Percentiles rank a stretch among this genome's conserved stretches.
These are phyloP conservation scores for Epichloe uncinata DNA, from an alignment of 2,329 filamentous ascomycete genomes.

Conservation along the genomic window DNA sequence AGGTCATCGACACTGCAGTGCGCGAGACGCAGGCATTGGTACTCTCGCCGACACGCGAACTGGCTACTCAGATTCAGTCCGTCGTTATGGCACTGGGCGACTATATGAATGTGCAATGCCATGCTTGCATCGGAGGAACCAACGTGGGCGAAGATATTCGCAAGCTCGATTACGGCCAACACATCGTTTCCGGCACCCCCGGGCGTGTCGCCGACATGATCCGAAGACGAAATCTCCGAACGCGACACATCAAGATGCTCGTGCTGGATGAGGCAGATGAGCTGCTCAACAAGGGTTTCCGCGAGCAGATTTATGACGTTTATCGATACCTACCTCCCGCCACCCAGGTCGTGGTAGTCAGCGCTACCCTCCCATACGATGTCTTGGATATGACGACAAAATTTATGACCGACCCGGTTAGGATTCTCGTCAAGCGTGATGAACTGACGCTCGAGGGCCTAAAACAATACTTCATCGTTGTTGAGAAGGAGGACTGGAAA, in stretches of 20 bases:
- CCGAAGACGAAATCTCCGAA: constrained; percentile 41
- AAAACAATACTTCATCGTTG: constrained; percentile 98
- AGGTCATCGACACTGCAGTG: constrained; percentile 87
- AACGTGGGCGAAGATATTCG: constrained; percentile 97
- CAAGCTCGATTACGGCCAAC: constrained; percentile 93
- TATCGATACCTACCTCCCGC: constrained; percentile 93
- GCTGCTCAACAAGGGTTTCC: constrained; percentile 80
- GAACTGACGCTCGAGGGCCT: constrained; percentile 94
- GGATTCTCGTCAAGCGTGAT: constrained; percentile 96
- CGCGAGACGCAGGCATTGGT: constrained; percentile 91
- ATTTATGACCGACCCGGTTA: constrained; percentile 97
- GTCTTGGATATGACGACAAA: constrained; percentile 99
- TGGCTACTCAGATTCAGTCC: constrained; percentile 96
- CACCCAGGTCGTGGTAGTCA: constrained; percentile 97
- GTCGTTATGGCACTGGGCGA: constrained; percentile 99
- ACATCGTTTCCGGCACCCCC: constrained; percentile 95
- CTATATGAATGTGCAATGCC: constrained; percentile 99
- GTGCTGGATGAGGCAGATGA: constrained; percentile 50
- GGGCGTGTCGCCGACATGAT: constrained; percentile 70
- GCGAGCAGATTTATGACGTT: constrained; percentile 98
- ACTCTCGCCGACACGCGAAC: constrained; percentile 87
- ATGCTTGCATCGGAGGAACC: constrained; percentile 95
- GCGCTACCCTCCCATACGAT: constrained; percentile 91
- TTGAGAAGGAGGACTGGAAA: constrained; percentile 99
- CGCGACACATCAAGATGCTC: constrained; percentile 51